A percentile compares a stretch with the other conserved stretches of the same genome.
phyloP scores from a whole-genome alignment of 345 rosid species.

The Garcia nutans region DNA sequence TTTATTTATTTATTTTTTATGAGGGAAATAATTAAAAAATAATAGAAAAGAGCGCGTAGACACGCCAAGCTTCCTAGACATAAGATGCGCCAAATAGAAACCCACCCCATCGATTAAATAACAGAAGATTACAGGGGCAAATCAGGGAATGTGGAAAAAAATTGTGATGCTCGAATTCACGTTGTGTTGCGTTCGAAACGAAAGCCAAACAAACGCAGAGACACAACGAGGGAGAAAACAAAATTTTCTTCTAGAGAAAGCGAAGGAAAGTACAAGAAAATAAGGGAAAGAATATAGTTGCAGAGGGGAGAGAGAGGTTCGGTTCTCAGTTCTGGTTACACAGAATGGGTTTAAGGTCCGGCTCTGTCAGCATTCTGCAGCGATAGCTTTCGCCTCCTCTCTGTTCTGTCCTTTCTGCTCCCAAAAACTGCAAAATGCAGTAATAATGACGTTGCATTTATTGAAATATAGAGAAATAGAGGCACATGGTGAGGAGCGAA shows the following conservation, averaged over 20 bases:
- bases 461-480: constrained; percentile 2
- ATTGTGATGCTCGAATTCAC: constrained; percentile 19
- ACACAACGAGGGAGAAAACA: neutral
- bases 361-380: constrained; percentile 11
- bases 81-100: no score
- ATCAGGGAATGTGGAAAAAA: neutral
- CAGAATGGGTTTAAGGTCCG: constrained; percentile 14
- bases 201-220: constrained; percentile 2
- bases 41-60: no score
- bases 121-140: constrained; percentile 6
- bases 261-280: constrained; percentile 11
- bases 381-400: constrained; percentile 8
- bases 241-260: neutral
- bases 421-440: neutral
- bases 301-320: constrained; percentile 2
- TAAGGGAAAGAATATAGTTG: neutral
- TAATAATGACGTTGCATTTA: neutral
- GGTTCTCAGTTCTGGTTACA: neutral
- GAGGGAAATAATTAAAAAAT: no score
- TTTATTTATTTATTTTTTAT: no score
- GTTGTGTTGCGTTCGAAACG: constrained; percentile 18
- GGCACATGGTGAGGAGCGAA: neutral
- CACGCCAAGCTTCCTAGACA: no score
- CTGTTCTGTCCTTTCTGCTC: neutral
- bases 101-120: no score